Evolutionary conservation across 2,329 filamentous ascomycete species (phyloP), one percentile per base, ranked within the genome.

Genomic region (Diaporthe caulivora): DNA sequence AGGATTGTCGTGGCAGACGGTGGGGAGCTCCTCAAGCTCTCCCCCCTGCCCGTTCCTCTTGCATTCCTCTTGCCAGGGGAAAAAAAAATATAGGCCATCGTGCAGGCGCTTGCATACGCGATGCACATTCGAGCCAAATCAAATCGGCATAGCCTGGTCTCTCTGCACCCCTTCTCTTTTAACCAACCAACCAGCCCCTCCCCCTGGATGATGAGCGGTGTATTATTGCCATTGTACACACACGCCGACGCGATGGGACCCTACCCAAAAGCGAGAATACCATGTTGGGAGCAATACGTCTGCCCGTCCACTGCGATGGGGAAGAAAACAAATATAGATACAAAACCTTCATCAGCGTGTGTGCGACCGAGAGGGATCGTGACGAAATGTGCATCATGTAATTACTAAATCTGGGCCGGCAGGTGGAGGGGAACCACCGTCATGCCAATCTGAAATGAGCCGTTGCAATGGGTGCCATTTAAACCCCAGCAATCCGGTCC

Each of bases 381-480:
- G 62, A 24, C 21, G n/a, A 40, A 21, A 51, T n/a, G 31, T 21
- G 62, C 44, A 65, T 21, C 5, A 10, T 11, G 31, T n/a, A 65
- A 37, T 65, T 51, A 51, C 21, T 11, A 37, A 21, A 26, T 13
- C 44, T 53, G 62, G 62, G 10, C 47, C 31, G n/a, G 18, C 3
- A 13, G 24, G 62, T 40, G 62, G 47, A 67, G 62, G 62, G 62
- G 62, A 34, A 67, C 29, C 31, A 53, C 31, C 47, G 47, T 24
- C 62, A 67, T 67, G 62, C 62, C 47, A 67, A 53, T 53, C 29
- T 67, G 31, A 67, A 53, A 67, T 67, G 62, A 67, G 47, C 62
- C 62, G 53, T 67, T 53, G 44, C 40, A 29, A 53, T 53, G 62
- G 62, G 53, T 67, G 62, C 62, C 62, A 67, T 67, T 67, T 67